Evolutionary conservation across 2,329 filamentous ascomycete genomes (phyloP).

Genomic region (Fusarium heterosporum): DNA sequence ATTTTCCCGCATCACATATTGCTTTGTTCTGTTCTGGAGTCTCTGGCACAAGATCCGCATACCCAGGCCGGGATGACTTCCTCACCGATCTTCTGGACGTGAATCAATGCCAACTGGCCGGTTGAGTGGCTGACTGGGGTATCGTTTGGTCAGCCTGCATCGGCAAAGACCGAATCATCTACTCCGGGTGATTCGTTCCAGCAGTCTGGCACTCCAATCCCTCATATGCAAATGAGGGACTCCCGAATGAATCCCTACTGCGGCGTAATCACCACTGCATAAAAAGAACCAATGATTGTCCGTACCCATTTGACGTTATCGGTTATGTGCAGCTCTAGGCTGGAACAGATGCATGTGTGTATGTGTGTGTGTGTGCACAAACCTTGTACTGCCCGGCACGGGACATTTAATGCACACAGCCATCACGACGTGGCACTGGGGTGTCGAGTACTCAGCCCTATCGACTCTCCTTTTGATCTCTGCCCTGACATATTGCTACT

Average conservation of each 20-base stretch:
- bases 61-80: constrained; percentile 16
- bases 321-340: constrained; percentile 32
- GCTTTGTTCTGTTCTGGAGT: constrained; percentile 23
- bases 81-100: constrained; percentile 23
- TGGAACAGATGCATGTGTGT: constrained; percentile 1
- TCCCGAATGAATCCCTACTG: constrained; percentile 41
- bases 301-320: constrained; percentile 34
- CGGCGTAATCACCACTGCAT: constrained; percentile 9
- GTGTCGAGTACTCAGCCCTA: constrained; percentile 45
- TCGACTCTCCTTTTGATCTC: constrained; percentile 16
- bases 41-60: constrained; percentile 16
- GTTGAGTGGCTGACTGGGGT: constrained; percentile 44
- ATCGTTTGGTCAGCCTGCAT: constrained; percentile 38
- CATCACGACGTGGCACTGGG: constrained; percentile 42
- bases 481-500: constrained; percentile 22
- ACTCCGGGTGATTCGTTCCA: constrained; percentile 29
- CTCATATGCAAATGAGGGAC: constrained; percentile 35
- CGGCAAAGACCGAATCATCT: constrained; percentile 43
- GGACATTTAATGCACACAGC: constrained; percentile 35
- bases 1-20: constrained; percentile 22
- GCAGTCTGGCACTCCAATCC: constrained; percentile 36
- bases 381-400: constrained; percentile 22
- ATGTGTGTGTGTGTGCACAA: no score
- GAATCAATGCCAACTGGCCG: constrained; percentile 34
- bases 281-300: constrained; percentile 24